Conservation (phyloP, 148 eudicot genomes). For the Cornus controversa region DNA sequence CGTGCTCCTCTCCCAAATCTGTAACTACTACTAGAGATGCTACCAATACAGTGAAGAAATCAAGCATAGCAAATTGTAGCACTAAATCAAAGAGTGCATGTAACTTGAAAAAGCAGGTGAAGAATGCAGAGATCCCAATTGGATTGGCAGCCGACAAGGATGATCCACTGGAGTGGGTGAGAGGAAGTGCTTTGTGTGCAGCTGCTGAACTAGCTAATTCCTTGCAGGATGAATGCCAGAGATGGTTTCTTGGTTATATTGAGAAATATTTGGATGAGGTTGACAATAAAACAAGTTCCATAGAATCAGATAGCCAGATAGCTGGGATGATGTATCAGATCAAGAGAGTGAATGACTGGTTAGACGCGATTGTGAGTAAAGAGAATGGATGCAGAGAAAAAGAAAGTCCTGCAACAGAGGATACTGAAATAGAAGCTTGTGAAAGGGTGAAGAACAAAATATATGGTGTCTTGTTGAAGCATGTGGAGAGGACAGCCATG, state of each 20-base stretch:
- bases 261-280: constrained; percentile 46
- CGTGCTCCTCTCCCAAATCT: constrained; percentile 9
- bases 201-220: constrained; percentile 26
- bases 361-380: constrained; percentile 25
- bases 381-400: constrained; percentile 7
- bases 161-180: constrained; percentile 26
- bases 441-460: constrained; percentile 41
- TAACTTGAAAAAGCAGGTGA: constrained; percentile 15
- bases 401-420: constrained; percentile 3
- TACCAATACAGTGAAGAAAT: constrained; percentile 22
- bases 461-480: constrained; percentile 40
- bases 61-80: constrained; percentile 1
- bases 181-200: constrained; percentile 23
- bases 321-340: constrained; percentile 47
- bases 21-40: not conserved
- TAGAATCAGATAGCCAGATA: constrained; percentile 17
- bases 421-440: constrained; percentile 28
- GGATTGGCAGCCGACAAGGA: constrained; percentile 27
- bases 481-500: constrained; percentile 54
- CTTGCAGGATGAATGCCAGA: constrained; percentile 37
- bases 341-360: constrained; percentile 46
- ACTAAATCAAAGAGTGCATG: constrained; percentile 28
- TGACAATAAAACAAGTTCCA: constrained; percentile 23
- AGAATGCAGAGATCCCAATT: constrained; percentile 21
- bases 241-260: constrained; percentile 31